phyloP scores from a whole-genome alignment of 495 filamentous ascomycete genomes.

The Daldinia caldariorum region DNA sequence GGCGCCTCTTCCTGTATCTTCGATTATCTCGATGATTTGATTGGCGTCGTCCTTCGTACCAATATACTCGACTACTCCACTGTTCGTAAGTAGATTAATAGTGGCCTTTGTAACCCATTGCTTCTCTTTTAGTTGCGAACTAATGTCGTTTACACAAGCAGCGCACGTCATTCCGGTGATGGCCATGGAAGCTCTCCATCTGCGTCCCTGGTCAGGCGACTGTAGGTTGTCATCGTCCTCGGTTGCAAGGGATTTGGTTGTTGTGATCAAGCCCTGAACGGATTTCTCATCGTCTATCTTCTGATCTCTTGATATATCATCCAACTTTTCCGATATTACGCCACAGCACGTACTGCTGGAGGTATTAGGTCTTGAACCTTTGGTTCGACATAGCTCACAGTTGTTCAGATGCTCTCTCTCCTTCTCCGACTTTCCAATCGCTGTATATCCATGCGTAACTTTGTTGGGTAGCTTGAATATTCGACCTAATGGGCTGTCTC shows the following conservation, averaged over 20 bases:
- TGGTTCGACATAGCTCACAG: conserved; percentile 42
- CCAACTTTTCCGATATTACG: background rate
- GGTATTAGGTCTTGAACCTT: conserved; percentile 15
- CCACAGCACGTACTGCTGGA: conserved; percentile 3
- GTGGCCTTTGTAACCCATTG: conserved; percentile 70
- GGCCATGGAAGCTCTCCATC: conserved; percentile 68
- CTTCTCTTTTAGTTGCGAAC: conserved; percentile 67
- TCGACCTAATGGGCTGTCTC: conserved; percentile 24
- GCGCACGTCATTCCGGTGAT: conserved; percentile 89
- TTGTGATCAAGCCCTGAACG: background rate
- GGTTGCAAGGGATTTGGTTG: conserved; percentile 23
- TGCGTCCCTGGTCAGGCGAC: conserved; percentile 12
- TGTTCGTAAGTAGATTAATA: conserved; percentile 79
- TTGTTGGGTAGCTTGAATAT: conserved; percentile 28
- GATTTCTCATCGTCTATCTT: conserved; percentile 32
- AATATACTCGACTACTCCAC: conserved; percentile 70
- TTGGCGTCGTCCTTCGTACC: conserved; percentile 61
- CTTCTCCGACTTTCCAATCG: conserved; percentile 21
- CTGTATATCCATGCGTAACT: conserved; percentile 25
- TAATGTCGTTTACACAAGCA: conserved; percentile 74
- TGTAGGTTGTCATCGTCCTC: conserved; percentile 22
- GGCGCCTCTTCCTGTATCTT: conserved; percentile 83
- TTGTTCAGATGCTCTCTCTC: conserved; percentile 44
- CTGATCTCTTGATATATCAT: conserved; percentile 6
- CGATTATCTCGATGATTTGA: conserved; percentile 73